Evolutionary conservation across 805 yeast genomes (phyloP).

Genomic region (Nakazawaea wyomingensis): DNA sequence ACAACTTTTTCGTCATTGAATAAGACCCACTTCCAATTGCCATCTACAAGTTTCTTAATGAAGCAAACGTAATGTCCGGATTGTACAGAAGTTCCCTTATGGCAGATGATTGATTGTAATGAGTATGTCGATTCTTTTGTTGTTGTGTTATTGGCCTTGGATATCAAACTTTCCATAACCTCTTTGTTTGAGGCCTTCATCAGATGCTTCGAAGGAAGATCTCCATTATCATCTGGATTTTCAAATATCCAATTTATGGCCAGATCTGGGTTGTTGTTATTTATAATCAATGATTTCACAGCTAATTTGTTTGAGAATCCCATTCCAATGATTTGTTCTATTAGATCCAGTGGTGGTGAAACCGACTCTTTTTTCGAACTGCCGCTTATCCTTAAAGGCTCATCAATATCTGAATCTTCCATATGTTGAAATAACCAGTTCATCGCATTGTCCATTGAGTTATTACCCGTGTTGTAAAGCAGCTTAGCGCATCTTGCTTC

Average conservation of each 20-base stretch:
- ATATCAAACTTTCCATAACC: background rate
- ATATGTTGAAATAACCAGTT: constrained; percentile 86
- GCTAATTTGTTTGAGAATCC: constrained; percentile 69
- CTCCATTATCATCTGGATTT: constrained; percentile 75
- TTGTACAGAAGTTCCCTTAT: constrained; percentile 84
- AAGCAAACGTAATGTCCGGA: constrained; percentile 92
- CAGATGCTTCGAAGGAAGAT: background rate
- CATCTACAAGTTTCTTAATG: constrained; percentile 40
- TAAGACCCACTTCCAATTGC: constrained; percentile 57
- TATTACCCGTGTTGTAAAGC: constrained; percentile 66
- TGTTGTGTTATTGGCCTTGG: constrained; percentile 11
- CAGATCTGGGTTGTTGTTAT: constrained; percentile 56
- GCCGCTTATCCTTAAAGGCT: constrained; percentile 34
- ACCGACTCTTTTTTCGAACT: background rate
- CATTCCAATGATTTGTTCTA: constrained; percentile 58
- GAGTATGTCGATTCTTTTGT: constrained; percentile 32
- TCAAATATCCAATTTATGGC: constrained; percentile 90
- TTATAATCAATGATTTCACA: constrained; percentile 63
- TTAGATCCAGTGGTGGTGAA: constrained; percentile 31
- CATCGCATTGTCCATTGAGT: constrained; percentile 65
- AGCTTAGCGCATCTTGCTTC: constrained; percentile 62
- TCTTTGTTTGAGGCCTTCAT: constrained; percentile 5
- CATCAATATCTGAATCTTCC: constrained; percentile 79
- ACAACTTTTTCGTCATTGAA: constrained; percentile 91
- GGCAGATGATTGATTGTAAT: constrained; percentile 70